These are phyloP conservation scores for Mucor ambiguus DNA, from an alignment of 371 early-diverging fungal genomes.

Conservation along the genomic window DNA sequence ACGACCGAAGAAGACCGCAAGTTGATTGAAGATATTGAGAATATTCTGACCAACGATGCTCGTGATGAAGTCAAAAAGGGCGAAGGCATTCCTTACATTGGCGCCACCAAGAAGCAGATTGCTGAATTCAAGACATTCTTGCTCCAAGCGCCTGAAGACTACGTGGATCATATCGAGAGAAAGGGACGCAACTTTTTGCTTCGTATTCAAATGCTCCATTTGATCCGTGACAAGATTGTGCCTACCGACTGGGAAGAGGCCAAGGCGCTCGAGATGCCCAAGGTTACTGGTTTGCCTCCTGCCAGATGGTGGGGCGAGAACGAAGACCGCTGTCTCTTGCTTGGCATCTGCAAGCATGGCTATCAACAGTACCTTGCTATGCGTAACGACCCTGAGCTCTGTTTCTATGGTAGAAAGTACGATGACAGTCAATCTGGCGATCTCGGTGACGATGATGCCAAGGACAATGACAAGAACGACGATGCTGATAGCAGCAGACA, in stretches of 20 bases:
- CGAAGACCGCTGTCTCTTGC: conserved; percentile 74
- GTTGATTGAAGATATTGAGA: conserved; percentile 39
- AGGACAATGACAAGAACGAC: conserved; percentile 23
- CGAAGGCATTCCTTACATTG: conserved; percentile 57
- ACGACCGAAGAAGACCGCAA: conserved; percentile 41
- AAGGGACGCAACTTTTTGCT: conserved; percentile 71
- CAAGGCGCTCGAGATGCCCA: conserved; percentile 59
- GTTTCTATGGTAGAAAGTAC: conserved; percentile 55
- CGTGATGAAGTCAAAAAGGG: conserved; percentile 34
- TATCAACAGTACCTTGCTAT: conserved; percentile 71
- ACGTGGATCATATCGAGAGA: conserved; percentile 69
- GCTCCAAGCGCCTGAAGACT: conserved; percentile 65
- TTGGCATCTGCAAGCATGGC: conserved; percentile 82
- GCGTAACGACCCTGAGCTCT: conserved; percentile 68
- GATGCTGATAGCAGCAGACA: conserved; percentile 24
- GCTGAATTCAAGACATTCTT: conserved; percentile 68
- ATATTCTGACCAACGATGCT: conserved; percentile 32
- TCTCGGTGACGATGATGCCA: conserved; percentile 39
- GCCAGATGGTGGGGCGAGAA: conserved; percentile 77
- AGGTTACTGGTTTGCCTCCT: conserved; percentile 59
- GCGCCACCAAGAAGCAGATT: conserved; percentile 61
- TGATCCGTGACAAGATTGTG: conserved; percentile 67
- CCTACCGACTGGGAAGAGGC: conserved; percentile 59
- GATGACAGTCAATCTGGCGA: conserved; percentile 46
- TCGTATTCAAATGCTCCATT: conserved; percentile 74